Conservation (phyloP, 257 asterid genomes). For the Eucommia ulmoides region DNA sequence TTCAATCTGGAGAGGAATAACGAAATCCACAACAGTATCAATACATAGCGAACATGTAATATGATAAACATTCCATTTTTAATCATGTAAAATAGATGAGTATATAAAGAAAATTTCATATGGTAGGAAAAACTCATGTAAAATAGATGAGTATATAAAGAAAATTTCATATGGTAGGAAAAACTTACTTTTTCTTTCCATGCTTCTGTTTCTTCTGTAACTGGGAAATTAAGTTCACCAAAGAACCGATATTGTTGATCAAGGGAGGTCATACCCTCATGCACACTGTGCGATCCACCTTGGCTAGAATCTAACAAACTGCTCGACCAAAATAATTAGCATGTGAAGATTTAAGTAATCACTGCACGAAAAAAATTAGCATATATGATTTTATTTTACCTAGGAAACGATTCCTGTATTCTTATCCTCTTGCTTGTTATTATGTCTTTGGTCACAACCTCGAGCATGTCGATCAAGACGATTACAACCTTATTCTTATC, state of each 20-base stretch:
- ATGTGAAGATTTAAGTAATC: conserved; percentile 4
- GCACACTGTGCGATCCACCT: conserved; percentile 55
- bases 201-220: conserved; percentile 68
- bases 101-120: not conserved
- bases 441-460: conserved; percentile 91
- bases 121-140: too few relatives aligned
- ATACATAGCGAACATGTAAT: too few relatives aligned
- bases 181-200: conserved; percentile 87
- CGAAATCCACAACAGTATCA: not conserved
- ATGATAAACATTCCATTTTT: too few relatives aligned
- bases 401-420: conserved; percentile 67
- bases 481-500: conserved; percentile 86
- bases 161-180: too few relatives aligned
- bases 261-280: conserved; percentile 65
- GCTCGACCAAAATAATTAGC: conserved; percentile 14
- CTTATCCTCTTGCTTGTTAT: too few relatives aligned
- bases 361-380: conserved; percentile 1
- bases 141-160: too few relatives aligned
- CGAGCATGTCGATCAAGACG: conserved; percentile 87
- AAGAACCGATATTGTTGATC: conserved; percentile 52
- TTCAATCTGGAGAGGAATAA: conserved; percentile 57
- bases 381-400: conserved; percentile 25
- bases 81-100: not conserved
- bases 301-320: conserved; percentile 76
- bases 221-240: conserved; percentile 65